phyloP scores from a whole-genome alignment of 805 yeast species.

The Starmera amethionina region DNA sequence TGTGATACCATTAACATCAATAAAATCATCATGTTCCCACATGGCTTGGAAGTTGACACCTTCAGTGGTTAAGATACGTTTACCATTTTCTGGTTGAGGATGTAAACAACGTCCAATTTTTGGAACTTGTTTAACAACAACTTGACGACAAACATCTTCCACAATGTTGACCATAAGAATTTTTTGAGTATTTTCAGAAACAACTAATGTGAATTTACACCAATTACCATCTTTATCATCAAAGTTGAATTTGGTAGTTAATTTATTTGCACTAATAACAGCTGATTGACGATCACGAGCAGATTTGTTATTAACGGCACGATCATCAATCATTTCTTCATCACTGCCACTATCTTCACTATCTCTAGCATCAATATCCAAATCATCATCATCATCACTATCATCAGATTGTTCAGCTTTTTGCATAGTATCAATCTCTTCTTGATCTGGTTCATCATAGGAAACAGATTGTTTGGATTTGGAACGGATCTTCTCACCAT shows the following conservation, averaged over 20 bases:
- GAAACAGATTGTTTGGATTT: slow-evolving; percentile 82
- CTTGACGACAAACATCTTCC: slow-evolving; percentile 81
- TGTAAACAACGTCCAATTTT: slow-evolving; percentile 88
- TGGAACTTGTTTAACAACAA: slow-evolving; percentile 89
- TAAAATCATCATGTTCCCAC: slow-evolving; percentile 96
- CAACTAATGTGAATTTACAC: slow-evolving; percentile 84
- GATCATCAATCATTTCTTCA: slow-evolving; percentile 20
- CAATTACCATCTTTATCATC: slow-evolving; percentile 84
- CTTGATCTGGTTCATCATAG: slow-evolving; percentile 93
- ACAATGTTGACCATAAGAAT: slow-evolving; percentile 94
- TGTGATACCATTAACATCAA: slow-evolving; percentile 79
- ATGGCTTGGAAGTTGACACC: slow-evolving; percentile 96
- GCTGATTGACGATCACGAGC: slow-evolving; percentile 84
- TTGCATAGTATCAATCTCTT: slow-evolving; percentile 83
- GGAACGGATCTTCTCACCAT: slow-evolving; percentile 46
- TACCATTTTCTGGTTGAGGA: slow-evolving; percentile 61
- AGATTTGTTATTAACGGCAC: slow-evolving; percentile 34
- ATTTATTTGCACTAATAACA: slow-evolving; percentile 61
- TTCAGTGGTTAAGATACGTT: slow-evolving; percentile 81
- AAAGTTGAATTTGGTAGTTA: slow-evolving; percentile 73
- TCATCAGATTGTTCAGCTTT: slow-evolving; percentile 63
- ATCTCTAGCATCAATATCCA: slow-evolving; percentile 23
- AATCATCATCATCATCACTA: slow-evolving; percentile 44
- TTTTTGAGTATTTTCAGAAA: slow-evolving; percentile 82
- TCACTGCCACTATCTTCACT: slow-evolving; percentile 31